Evolutionary conservation across 2,329 filamentous ascomycete genomes (phyloP).

Genomic region (Penicillium sp.): DNA sequence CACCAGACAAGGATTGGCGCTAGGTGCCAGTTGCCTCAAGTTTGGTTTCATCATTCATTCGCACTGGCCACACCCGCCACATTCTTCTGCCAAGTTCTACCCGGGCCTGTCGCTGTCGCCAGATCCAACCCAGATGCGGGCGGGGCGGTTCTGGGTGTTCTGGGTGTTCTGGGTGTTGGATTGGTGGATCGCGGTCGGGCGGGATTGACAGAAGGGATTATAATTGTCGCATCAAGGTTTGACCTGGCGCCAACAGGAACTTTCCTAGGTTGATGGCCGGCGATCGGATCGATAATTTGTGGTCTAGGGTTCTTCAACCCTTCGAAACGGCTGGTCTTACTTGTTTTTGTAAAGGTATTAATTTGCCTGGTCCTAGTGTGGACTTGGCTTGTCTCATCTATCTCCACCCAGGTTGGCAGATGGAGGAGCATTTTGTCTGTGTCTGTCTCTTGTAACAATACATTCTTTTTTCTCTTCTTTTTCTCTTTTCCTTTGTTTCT

Average conservation of each 20-base stretch:
- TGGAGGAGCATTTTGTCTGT: conserved; percentile 4
- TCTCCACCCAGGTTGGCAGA: conserved; percentile 11
- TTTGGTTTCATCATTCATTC: conserved; percentile 21
- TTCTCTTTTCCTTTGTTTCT: conserved; percentile 6
- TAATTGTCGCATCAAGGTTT: not conserved
- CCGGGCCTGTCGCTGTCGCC: conserved; percentile 13
- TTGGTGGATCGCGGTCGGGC: not conserved
- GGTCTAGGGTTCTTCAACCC: not conserved
- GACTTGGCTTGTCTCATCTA: conserved; percentile 20
- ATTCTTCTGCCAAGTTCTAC: conserved; percentile 1
- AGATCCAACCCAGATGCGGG: not conserved
- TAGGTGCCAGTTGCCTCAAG: conserved; percentile 4
- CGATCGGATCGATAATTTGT: not conserved
- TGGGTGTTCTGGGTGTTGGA: not conserved
- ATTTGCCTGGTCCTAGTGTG: conserved; percentile 4
- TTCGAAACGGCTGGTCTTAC: conserved; percentile 10
- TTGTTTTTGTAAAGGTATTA: conserved; percentile 14
- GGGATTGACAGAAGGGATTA: not conserved
- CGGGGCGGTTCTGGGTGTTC: not conserved
- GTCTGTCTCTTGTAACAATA: conserved; percentile 1
- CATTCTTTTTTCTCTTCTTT: conserved; percentile 9
- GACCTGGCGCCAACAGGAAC: not conserved
- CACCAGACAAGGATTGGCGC: conserved; percentile 10
- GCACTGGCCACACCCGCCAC: conserved; percentile 4
- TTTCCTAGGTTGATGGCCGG: not conserved